A percentile compares a stretch with the other conserved stretches of the same genome.
These are phyloP conservation scores for Fusarium tuaranense DNA, from an alignment of 2,329 filamentous ascomycete species.

Conservation along the genomic window DNA sequence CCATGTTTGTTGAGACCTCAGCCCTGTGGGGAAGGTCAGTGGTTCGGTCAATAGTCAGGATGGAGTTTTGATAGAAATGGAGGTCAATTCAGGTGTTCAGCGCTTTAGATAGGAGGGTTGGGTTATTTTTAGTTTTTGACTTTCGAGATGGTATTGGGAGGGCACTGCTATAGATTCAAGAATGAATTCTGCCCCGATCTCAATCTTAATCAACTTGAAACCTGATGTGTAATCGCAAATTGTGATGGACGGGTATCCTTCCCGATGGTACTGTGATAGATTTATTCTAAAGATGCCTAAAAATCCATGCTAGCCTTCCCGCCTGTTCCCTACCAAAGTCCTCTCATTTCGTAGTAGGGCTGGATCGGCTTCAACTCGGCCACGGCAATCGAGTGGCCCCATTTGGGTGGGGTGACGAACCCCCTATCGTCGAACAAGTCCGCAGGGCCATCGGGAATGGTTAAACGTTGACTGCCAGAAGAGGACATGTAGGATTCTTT, in stretches of 20 bases:
- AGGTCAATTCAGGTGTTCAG: neutral
- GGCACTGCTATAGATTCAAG: rapidly evolving
- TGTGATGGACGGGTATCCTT: neutral
- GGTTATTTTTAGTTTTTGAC: neutral
- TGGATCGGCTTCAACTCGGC: neutral
- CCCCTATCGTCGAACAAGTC: neutral
- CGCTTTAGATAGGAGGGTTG: neutral
- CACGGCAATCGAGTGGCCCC: neutral
- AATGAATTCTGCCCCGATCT: neutral
- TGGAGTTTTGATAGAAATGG: neutral
- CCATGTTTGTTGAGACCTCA: neutral
- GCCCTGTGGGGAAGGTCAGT: neutral
- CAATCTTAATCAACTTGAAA: neutral
- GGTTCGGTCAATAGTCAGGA: neutral
- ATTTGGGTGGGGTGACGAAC: neutral
- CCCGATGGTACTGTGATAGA: neutral
- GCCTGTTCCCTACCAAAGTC: neutral
- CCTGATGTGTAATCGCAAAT: neutral
- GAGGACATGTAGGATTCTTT: rapidly evolving
- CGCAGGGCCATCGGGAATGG: neutral
- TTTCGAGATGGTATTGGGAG: too few species aligned
- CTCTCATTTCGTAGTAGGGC: neutral
- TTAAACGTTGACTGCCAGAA: neutral
- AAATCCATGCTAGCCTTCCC: neutral
- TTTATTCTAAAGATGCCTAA: neutral